These are phyloP conservation scores for Chlorociboria aeruginascens DNA, from an alignment of 495 filamentous ascomycete species.

Conservation along the genomic window DNA sequence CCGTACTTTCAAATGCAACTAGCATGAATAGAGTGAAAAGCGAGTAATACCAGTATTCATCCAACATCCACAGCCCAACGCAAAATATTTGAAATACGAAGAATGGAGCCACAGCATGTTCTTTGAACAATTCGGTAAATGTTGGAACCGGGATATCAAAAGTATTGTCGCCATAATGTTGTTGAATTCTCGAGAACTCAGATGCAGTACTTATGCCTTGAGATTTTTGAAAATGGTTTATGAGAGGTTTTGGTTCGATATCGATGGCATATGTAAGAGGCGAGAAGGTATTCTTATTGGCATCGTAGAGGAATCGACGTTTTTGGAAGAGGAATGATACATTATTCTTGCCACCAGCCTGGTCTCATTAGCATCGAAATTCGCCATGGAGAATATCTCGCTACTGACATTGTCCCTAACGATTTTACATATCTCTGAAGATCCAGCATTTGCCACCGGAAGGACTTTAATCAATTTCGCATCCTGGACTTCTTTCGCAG, in stretches of 20 bases:
- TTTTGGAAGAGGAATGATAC: slow-evolving; percentile 96
- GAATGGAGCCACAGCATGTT: slow-evolving; percentile 97
- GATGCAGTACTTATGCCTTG: slow-evolving; percentile 56
- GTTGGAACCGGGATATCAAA: slow-evolving; percentile 97
- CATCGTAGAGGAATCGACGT: slow-evolving; percentile 80
- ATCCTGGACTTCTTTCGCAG: slow-evolving; percentile 54
- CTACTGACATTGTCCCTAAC: slow-evolving; percentile 53
- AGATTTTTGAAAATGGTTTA: slow-evolving; percentile 66
- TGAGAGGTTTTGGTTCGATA: slow-evolving; percentile 60
- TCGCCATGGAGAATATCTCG: background rate
- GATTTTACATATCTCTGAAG: slow-evolving; percentile 77
- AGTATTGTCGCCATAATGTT: slow-evolving; percentile 93
- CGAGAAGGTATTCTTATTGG: slow-evolving; percentile 55
- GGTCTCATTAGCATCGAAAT: slow-evolving; percentile 9
- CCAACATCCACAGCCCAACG: slow-evolving; percentile 95
- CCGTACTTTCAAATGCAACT: slow-evolving; percentile 92
- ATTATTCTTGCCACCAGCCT: slow-evolving; percentile 59
- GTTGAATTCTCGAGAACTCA: slow-evolving; percentile 64
- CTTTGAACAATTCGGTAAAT: slow-evolving; percentile 92
- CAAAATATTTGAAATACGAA: slow-evolving; percentile 99
- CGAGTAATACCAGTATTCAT: slow-evolving; percentile 99
- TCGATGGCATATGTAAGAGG: slow-evolving; percentile 82
- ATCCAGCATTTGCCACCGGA: slow-evolving; percentile 78
- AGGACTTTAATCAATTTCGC: slow-evolving; percentile 92
- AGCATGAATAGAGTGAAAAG: slow-evolving; percentile 98